phyloP scores from a whole-genome alignment of 1,284 basidiomycete genomes.

The Cryptococcus deneoformans region DNA sequence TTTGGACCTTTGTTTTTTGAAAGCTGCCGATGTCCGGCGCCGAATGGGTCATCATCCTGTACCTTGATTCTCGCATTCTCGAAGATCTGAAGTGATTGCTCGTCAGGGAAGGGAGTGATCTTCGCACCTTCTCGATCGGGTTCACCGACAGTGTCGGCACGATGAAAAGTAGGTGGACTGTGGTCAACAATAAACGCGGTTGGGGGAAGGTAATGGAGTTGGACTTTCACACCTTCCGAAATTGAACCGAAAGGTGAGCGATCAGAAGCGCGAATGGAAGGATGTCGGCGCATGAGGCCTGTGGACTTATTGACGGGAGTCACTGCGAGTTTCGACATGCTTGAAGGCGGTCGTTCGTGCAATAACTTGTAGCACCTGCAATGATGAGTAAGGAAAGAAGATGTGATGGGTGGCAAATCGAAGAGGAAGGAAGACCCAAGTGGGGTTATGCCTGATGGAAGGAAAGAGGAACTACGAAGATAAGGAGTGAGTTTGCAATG shows the following conservation, averaged over 20 bases:
- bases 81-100: neutral
- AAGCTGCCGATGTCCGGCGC: neutral
- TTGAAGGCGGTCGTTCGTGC: no score
- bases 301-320: neutral
- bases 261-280: slow-evolving; percentile 1
- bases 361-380: no score
- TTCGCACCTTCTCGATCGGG: neutral
- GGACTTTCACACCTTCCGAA: neutral
- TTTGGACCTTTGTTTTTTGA: no score
- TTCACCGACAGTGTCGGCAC: neutral
- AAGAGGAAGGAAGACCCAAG: no score
- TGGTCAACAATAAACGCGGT: neutral
- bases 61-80: neutral
- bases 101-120: slow-evolving; percentile 1
- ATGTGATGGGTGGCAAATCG: no score
- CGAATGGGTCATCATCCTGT: neutral
- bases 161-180: neutral
- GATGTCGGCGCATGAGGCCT: slow-evolving; percentile 4
- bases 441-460: no score
- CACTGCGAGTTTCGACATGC: neutral
- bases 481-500: no score
- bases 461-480: no score
- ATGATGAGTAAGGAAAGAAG: no score
- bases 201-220: slow-evolving; percentile 1
- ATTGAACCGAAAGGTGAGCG: neutral